Evolutionary conservation across 768 basidiomycete species (phyloP).

Genomic region (Porpolomopsis calyptriformis): DNA sequence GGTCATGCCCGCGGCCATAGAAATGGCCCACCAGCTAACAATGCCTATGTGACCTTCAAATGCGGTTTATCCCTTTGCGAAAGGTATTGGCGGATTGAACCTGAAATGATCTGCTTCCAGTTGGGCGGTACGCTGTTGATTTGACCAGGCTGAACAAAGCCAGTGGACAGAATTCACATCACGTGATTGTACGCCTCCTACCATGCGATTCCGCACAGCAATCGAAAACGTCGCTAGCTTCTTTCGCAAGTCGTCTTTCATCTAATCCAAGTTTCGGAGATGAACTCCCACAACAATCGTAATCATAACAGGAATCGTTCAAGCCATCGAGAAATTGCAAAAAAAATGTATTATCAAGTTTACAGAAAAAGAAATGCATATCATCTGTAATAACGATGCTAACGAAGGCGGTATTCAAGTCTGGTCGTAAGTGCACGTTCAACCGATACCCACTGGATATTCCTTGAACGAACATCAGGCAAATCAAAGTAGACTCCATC

Average conservation of each 20-base stretch:
- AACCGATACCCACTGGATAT: neutral
- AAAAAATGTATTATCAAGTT: constrained; percentile 79
- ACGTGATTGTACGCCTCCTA: no score
- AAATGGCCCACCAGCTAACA: no score
- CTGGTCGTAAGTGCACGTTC: constrained; percentile 40
- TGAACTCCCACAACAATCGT: constrained; percentile 2
- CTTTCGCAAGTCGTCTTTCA: constrained; percentile 28
- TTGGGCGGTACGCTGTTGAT: no score
- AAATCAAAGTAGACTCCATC: constrained; percentile 55
- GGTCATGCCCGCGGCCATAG: no score
- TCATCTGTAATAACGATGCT: constrained; percentile 74
- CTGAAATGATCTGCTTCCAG: no score
- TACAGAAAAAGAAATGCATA: constrained; percentile 59
- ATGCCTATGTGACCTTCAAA: no score
- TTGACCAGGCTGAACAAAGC: no score
- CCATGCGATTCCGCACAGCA: constrained; percentile 56
- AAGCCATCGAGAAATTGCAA: constrained; percentile 74
- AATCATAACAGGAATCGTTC: constrained; percentile 52
- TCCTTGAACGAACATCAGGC: constrained; percentile 25
- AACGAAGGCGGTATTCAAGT: constrained; percentile 82
- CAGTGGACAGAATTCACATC: no score
- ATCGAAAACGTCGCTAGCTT: constrained; percentile 51
- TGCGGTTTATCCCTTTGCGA: no score
- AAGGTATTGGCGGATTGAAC: no score
- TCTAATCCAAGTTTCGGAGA: neutral